Percentiles rank a stretch among this genome's conserved stretches.
phyloP scores from a whole-genome alignment of 306 rosid genomes.

The Pterocarpus santalinus region DNA sequence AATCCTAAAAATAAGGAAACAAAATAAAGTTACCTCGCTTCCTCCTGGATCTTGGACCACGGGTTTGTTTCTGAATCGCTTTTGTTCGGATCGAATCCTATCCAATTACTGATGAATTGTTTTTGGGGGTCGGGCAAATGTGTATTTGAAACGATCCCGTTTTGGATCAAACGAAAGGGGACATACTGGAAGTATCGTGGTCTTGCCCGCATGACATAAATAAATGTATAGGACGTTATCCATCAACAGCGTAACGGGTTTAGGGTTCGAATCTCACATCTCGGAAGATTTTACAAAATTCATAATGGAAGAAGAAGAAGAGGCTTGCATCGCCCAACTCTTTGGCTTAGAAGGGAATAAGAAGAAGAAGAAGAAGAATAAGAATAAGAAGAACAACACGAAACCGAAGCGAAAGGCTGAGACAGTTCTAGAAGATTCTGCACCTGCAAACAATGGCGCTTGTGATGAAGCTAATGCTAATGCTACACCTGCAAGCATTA shows the following conservation, averaged over 20 bases:
- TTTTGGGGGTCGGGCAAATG: too few species aligned
- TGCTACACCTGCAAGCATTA: neutral
- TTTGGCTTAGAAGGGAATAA: slow-evolving; percentile 30
- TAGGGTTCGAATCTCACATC: slow-evolving; percentile 40
- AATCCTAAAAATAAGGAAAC: too few species aligned
- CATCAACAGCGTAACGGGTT: neutral
- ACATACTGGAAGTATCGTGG: too few species aligned
- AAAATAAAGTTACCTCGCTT: too few species aligned
- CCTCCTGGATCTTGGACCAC: too few species aligned
- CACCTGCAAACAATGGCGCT: slow-evolving; percentile 26
- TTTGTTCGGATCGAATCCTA: too few species aligned
- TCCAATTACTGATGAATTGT: too few species aligned
- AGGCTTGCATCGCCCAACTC: slow-evolving; percentile 23
- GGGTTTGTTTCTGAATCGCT: too few species aligned
- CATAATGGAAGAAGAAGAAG: slow-evolving; percentile 43
- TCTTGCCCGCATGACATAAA: too few species aligned
- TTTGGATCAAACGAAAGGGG: too few species aligned
- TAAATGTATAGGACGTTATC: neutral
- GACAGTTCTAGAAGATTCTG: slow-evolving; percentile 29
- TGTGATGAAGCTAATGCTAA: neutral
- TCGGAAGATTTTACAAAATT: neutral
- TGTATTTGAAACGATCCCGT: too few species aligned
- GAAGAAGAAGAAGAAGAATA: slow-evolving; percentile 44
- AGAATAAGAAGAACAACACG: slow-evolving; percentile 2
- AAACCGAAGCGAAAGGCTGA: slow-evolving; percentile 7